Conservation (phyloP, 352 stramenopile genomes). For the Phytophthora pisi region DNA sequence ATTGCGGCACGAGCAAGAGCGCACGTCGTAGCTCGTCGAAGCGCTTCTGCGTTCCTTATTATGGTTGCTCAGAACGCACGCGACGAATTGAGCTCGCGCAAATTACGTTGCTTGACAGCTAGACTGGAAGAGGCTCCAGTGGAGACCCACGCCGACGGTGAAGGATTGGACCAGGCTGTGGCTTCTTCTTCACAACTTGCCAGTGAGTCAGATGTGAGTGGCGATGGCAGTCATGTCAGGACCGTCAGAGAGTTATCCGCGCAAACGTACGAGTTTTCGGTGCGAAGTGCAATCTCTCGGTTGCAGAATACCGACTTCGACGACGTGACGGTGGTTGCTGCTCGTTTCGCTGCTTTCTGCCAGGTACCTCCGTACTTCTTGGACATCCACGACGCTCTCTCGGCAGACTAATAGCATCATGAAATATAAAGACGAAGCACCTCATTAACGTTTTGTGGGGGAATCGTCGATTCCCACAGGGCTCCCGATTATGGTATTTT, state of each 20-base stretch:
- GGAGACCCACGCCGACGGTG: background rate
- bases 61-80: conserved; percentile 32
- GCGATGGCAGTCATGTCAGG: conserved; percentile 2
- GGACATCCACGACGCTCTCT: background rate
- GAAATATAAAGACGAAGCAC: too few species aligned
- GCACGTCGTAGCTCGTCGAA: conserved; percentile 33
- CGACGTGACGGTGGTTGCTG: conserved; percentile 41
- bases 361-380: conserved; percentile 29
- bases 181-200: background rate
- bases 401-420: background rate
- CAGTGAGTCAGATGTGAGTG: background rate
- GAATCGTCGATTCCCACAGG: too few species aligned
- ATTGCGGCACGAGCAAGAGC: conserved; percentile 45
- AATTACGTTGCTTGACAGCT: conserved; percentile 15
- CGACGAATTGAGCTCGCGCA: conserved; percentile 19
- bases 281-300: conserved; percentile 28
- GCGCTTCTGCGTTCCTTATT: conserved; percentile 25
- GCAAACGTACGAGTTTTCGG: conserved; percentile 25
- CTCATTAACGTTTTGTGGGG: too few species aligned
- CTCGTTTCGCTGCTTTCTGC: conserved; percentile 38
- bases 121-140: conserved; percentile 1
- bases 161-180: background rate
- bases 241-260: conserved; percentile 18
- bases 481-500: too few species aligned
- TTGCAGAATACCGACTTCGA: conserved; percentile 32